Conservation (phyloP, 768 basidiomycete genomes). For the Mycena rebaudengoi region DNA sequence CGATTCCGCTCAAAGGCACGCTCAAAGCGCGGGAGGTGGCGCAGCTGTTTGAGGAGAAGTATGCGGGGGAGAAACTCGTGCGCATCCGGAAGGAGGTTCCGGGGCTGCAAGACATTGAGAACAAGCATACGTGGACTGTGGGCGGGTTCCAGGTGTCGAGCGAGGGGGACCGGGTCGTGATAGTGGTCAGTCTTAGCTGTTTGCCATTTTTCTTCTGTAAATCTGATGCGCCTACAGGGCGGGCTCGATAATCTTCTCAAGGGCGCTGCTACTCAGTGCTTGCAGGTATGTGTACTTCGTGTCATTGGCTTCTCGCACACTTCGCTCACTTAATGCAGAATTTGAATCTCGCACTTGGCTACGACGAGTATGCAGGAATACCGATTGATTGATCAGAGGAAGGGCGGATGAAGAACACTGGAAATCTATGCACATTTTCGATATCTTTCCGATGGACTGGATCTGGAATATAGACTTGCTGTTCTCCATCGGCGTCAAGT, state of each 20-base stretch:
- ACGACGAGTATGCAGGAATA: constrained; percentile 86
- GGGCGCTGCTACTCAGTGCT: constrained; percentile 98
- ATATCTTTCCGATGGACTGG: background rate
- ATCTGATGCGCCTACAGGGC: constrained; percentile 57
- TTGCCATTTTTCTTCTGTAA: background rate
- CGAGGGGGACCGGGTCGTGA: constrained; percentile 87
- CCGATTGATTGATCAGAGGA: constrained; percentile 43
- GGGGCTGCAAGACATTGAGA: constrained; percentile 75
- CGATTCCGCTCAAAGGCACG: constrained; percentile 76
- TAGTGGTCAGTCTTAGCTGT: constrained; percentile 71
- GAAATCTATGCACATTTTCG: background rate
- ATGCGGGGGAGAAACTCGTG: constrained; percentile 78
- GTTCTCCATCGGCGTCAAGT: too few relatives aligned
- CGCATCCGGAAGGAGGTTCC: constrained; percentile 75
- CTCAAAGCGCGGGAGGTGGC: constrained; percentile 78
- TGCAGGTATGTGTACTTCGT: constrained; percentile 70
- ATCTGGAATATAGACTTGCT: background rate
- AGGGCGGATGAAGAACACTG: constrained; percentile 1
- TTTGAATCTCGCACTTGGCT: constrained; percentile 88
- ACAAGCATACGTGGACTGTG: constrained; percentile 87
- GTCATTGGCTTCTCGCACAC: background rate
- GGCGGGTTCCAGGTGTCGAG: constrained; percentile 96
- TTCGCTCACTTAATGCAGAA: constrained; percentile 58
- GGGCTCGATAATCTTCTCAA: constrained; percentile 97
- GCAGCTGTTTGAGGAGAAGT: constrained; percentile 79